Base-by-base conservation (phyloP, 768 basidiomycete species). In the Leccinum obscurum region DNA sequence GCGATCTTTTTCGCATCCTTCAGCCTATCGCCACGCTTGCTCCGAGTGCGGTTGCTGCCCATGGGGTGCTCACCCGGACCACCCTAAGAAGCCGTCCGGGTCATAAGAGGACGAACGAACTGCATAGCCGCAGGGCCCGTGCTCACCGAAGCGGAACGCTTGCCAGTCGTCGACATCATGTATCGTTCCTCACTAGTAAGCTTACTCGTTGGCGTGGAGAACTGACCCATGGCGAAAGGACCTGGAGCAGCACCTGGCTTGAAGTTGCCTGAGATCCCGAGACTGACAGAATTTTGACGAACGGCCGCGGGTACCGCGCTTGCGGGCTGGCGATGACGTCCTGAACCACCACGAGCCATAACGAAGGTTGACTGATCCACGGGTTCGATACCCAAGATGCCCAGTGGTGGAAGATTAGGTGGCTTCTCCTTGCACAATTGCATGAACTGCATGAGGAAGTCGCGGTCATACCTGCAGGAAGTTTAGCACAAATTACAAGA, bases 381-480 rank as follows among this genome's bases (percentile, higher is more conserved):
- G 10, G 92, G 89, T 69, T 95, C 93, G 55, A 98, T 85, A 57
- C 96, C 96, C 67, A 98, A 89, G 10, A 90, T 88, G 64, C 93
- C 93, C 57, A 98, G 83, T 61, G 93, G 85, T 46, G 94, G 93
- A 28, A 98, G 87, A 57, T 84, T 81, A 57, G 92, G 93, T 3
- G 96, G 96, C 76, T 95, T 24, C 24, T 24, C 24, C 24, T 24
- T 24, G 24, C 24, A 24, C 24, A 24, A 3, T 3, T 24, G 24
- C 92, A 97, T 95, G 79, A 99, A 99, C 72, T 99, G 96, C 60
- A 99, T 76, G 26, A 99, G 83, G 86, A 99, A 99, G 20, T 95
- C 93, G 37, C 95, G 93, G 73, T 98, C 94, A 72, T 99, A 99
- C 69, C 96, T 93, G 24, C 26, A 58, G 26, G 20, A 57, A 55